These are phyloP conservation scores for Boletus sensibilis DNA, from an alignment of 768 basidiomycete species.

Conservation along the genomic window DNA sequence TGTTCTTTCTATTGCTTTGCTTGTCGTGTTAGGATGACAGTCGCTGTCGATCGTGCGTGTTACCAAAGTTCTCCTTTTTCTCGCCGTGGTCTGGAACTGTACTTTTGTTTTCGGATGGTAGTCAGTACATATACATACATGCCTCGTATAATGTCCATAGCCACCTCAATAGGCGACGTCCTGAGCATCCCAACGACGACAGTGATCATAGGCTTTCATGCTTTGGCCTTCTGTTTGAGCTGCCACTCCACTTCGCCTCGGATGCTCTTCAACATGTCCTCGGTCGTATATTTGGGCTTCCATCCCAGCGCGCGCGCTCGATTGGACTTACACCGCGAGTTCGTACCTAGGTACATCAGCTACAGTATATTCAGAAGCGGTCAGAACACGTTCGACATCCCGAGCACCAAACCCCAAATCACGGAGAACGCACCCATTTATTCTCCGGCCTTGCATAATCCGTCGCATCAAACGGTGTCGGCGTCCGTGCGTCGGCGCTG, in stretches of 20 bases:
- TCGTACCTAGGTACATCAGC: conserved; percentile 13
- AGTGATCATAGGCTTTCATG: neutral
- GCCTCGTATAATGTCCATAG: neutral
- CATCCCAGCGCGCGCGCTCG: conserved; percentile 19
- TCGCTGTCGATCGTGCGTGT: neutral
- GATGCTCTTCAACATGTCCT: conserved; percentile 18
- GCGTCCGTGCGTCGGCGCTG: conserved; percentile 12
- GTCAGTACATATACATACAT: conserved; percentile 11
- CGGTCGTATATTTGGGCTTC: conserved; percentile 29
- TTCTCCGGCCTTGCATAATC: conserved; percentile 5
- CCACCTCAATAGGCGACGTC: neutral
- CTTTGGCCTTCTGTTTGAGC: neutral
- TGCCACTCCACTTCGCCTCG: conserved; percentile 12
- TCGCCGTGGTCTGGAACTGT: conserved; percentile 1
- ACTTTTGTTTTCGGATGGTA: conserved; percentile 5
- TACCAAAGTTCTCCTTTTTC: neutral
- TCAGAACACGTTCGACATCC: neutral
- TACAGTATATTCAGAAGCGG: neutral
- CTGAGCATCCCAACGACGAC: neutral
- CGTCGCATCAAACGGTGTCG: conserved; percentile 41
- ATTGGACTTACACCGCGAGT: conserved; percentile 16
- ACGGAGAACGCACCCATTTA: neutral
- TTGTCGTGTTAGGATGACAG: neutral
- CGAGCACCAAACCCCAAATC: too few species aligned
- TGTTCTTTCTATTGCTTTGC: conserved; percentile 1